phyloP scores from a whole-genome alignment of 208 protist species.

The Naegleria gruberi region DNA sequence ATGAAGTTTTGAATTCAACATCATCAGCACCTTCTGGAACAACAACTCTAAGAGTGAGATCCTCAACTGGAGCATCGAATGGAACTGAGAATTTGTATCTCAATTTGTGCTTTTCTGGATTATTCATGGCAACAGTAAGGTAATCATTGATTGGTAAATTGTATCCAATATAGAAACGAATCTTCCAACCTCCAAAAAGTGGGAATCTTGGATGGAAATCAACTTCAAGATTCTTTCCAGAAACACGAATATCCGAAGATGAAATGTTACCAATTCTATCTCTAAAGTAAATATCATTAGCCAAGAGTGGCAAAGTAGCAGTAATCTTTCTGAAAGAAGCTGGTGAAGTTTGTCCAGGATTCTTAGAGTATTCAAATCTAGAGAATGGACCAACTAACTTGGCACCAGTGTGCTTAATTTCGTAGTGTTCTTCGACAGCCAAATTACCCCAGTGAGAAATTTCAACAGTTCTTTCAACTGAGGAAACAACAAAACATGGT shows the following conservation, averaged over 20 bases:
- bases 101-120: constrained; percentile 2
- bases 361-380: constrained; percentile 27
- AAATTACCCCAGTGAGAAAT: constrained; percentile 33
- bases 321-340: constrained; percentile 26
- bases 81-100: constrained; percentile 12
- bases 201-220: constrained; percentile 29
- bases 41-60: constrained; percentile 27
- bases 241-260: constrained; percentile 16
- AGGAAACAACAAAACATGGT: constrained; percentile 15
- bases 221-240: neutral
- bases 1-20: neutral
- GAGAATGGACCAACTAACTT: constrained; percentile 29
- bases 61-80: constrained; percentile 28
- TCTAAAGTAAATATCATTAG: constrained; percentile 34
- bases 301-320: constrained; percentile 20
- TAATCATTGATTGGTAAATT: constrained; percentile 25
- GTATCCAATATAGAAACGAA: constrained; percentile 34
- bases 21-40: constrained; percentile 31
- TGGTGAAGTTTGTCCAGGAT: neutral
- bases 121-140: neutral
- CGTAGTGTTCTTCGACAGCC: constrained; percentile 32
- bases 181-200: constrained; percentile 36
- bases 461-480: constrained; percentile 18
- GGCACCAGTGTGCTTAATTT: constrained; percentile 24
- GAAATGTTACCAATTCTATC: constrained; percentile 39